Conservation (phyloP, 176 grass and related monocot genomes). For the Puccinellia tenuiflora region DNA sequence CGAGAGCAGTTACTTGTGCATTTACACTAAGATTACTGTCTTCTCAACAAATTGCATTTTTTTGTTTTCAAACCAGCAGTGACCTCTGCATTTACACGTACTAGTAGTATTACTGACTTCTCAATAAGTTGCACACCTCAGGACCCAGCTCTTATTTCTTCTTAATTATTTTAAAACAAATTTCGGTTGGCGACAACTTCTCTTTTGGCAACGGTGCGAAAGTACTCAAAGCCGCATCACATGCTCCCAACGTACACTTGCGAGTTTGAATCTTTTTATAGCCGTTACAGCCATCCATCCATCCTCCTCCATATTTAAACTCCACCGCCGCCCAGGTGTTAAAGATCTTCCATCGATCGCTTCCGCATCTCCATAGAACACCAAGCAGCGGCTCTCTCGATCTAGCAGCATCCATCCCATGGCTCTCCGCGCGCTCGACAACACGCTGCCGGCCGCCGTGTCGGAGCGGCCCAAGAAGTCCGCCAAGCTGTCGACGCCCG, state of each 20-base stretch:
- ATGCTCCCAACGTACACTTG: constrained; percentile 18
- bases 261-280: constrained; percentile 34
- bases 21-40: background rate
- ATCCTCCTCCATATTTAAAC: constrained; percentile 18
- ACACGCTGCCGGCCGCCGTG: constrained; percentile 48
- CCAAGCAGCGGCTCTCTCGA: no score
- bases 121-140: background rate
- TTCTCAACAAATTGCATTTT: background rate
- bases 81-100: background rate
- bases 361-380: background rate
- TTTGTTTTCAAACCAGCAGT: background rate
- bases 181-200: background rate
- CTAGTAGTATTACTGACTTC: background rate
- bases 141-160: no score
- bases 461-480: constrained; percentile 70
- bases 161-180: background rate
- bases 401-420: constrained; percentile 9
- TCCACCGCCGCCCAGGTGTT: background rate
- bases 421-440: constrained; percentile 85
- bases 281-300: constrained; percentile 24
- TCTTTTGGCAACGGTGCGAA: constrained; percentile 11
- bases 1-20: background rate
- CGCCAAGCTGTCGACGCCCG: constrained; percentile 42
- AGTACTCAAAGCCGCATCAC: background rate
- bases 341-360: background rate